Evolutionary conservation across 2,329 filamentous ascomycete genomes (phyloP), one percentile per base, ranked within the genome.

Genomic region (Monilinia aucupariae): DNA sequence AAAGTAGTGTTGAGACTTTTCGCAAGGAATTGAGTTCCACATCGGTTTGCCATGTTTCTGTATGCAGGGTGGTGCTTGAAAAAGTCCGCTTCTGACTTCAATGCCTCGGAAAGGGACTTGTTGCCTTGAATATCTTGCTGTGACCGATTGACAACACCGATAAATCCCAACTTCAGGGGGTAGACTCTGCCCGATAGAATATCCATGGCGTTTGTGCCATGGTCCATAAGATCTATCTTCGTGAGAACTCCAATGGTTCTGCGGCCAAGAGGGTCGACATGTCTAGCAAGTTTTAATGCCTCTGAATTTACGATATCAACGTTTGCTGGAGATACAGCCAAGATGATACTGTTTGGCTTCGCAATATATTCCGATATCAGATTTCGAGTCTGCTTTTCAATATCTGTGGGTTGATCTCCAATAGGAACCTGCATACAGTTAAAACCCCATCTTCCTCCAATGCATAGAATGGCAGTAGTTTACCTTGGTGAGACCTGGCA

Each of bases 221-320:
- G 93, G 73, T 99, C 94, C 94, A 99, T 99, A 64, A 99, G 80
- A 75, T 99, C 94, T 68, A 99, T 81, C 79, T 99, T 99, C 65
- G 94, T 97, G 65, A 99, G 82, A 63, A 99, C 93, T 72, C 94
- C 94, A 73, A 99, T 97, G 25, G 94, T 99, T 75, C 94, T 86
- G 76, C 91, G 87, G 67, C 94, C 94, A 76, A 96, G 87, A 2
- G 94, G 89, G 76, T 99, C 94, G 61, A 99, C 94, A 85, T 99
- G 91, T 60, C 94, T 88, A 65, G 94, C 94, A 66, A 99, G 87
- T 78, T 99, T 99, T 71, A 99, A 79, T 9, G 94, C 92, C 76
- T 99, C 94, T 9, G 94, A 99, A 77, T 99, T 99, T 75, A 97
- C 94, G 71, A 99, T 87, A 74, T 99, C 94, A 72, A 97, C 93